Percentiles rank a stretch among this genome's conserved stretches.
phyloP scores from a whole-genome alignment of 2,329 filamentous ascomycete species.

The Penicillium frequentans region DNA sequence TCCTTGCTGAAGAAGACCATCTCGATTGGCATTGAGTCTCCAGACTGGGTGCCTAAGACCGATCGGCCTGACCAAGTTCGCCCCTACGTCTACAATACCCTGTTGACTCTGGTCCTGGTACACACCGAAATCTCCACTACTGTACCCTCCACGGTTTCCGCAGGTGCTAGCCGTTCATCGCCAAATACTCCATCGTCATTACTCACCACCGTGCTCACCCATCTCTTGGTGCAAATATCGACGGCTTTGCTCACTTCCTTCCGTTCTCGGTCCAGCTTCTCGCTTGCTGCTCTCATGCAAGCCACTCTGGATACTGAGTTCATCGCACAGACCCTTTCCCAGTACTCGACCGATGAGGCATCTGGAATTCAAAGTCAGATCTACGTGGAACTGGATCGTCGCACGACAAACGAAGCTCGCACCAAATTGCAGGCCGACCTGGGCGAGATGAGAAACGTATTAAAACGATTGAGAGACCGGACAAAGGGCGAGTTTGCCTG shows the following conservation, averaged over 20 bases:
- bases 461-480: slow-evolving; percentile 80
- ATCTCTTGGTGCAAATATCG: slow-evolving; percentile 80
- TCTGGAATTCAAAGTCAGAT: slow-evolving; percentile 83
- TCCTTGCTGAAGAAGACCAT: slow-evolving; percentile 69
- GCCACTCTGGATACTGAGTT: slow-evolving; percentile 97
- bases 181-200: slow-evolving; percentile 65
- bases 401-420: slow-evolving; percentile 85
- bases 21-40: slow-evolving; percentile 66
- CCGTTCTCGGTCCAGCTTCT: slow-evolving; percentile 65
- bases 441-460: slow-evolving; percentile 80
- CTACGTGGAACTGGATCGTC: slow-evolving; percentile 84
- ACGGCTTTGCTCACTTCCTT: slow-evolving; percentile 81
- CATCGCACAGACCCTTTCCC: slow-evolving; percentile 85
- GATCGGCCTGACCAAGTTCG: slow-evolving; percentile 69
- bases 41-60: slow-evolving; percentile 67
- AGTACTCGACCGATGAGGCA: slow-evolving; percentile 83
- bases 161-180: slow-evolving; percentile 70
- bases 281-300: slow-evolving; percentile 84
- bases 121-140: slow-evolving; percentile 88
- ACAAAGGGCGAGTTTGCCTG: slow-evolving; percentile 87
- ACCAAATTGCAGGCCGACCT: slow-evolving; percentile 79
- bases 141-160: slow-evolving; percentile 67
- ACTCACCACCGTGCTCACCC: slow-evolving; percentile 77
- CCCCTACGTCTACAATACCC: slow-evolving; percentile 84
- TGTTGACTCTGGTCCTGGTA: slow-evolving; percentile 83